A percentile compares a stretch with the other conserved stretches of the same genome.
phyloP scores from a whole-genome alignment of 192 early-diverging fungal species.

The Umbelopsis vinacea region DNA sequence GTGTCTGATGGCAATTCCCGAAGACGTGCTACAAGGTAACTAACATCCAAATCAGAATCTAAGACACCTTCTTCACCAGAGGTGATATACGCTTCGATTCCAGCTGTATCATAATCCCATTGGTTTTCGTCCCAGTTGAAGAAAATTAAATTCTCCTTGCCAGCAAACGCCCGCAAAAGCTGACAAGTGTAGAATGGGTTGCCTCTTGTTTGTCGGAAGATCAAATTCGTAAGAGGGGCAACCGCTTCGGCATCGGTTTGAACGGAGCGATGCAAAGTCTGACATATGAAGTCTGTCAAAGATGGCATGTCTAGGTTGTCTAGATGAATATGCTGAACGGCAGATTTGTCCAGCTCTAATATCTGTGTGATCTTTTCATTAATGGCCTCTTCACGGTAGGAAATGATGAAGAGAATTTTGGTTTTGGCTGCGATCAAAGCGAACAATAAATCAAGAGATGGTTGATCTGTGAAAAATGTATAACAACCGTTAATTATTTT shows the following conservation, averaged over 20 bases:
- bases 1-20: conserved; percentile 32
- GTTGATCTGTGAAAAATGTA: conserved; percentile 29
- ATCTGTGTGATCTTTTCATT: conserved; percentile 16
- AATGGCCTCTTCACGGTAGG: conserved; percentile 30
- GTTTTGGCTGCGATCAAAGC: conserved; percentile 28
- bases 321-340: conserved; percentile 27
- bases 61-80: conserved; percentile 7
- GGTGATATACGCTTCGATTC: conserved; percentile 28
- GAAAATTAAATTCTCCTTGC: conserved; percentile 38
- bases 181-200: conserved; percentile 40
- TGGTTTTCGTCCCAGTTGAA: conserved; percentile 42
- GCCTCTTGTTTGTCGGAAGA: conserved; percentile 35
- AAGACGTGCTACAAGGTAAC: conserved; percentile 23
- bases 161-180: conserved; percentile 24
- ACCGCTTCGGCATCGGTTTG: conserved; percentile 22
- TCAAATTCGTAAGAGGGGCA: conserved; percentile 29
- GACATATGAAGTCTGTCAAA: conserved; percentile 28
- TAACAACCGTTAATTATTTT: not conserved
- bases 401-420: conserved; percentile 30
- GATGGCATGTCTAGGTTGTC: conserved; percentile 31
- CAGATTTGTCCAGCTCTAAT: conserved; percentile 16
- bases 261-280: conserved; percentile 27
- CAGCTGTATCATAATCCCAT: conserved; percentile 36
- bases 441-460: conserved; percentile 34
- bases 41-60: conserved; percentile 35